A percentile compares a stretch with the other conserved stretches of the same genome.
These are phyloP conservation scores for Pestalotiopsis sp. DNA, from an alignment of 2,329 filamentous ascomycete species.

Conservation along the genomic window DNA sequence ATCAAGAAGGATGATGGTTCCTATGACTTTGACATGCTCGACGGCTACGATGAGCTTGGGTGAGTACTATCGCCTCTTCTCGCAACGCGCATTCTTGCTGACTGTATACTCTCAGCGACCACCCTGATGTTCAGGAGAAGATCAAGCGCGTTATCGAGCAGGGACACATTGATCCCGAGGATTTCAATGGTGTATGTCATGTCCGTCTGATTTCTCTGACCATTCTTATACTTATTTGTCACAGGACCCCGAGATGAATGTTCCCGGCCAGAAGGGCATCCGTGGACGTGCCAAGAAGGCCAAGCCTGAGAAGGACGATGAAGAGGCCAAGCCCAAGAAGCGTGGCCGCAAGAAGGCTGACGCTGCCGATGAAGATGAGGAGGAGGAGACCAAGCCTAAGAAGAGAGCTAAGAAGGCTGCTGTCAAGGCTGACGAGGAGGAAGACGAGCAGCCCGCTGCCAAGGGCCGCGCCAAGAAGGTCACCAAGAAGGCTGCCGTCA, in stretches of 20 bases:
- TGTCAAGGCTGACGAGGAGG: slow-evolving; percentile 27
- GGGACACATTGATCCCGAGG: slow-evolving; percentile 81
- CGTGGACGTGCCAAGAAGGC: slow-evolving; percentile 44
- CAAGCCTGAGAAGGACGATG: slow-evolving; percentile 36
- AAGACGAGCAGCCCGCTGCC: slow-evolving; percentile 21
- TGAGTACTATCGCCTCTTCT: slow-evolving; percentile 32
- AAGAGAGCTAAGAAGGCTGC: slow-evolving; percentile 39
- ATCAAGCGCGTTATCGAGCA: slow-evolving; percentile 71
- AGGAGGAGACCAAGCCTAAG: slow-evolving; percentile 33
- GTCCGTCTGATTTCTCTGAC: slow-evolving; percentile 7
- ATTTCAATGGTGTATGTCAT: slow-evolving; percentile 81
- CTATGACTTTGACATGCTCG: slow-evolving; percentile 68
- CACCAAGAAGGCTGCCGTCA: slow-evolving; percentile 23
- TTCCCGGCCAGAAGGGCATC: slow-evolving; percentile 67
- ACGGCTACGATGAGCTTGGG: slow-evolving; percentile 78
- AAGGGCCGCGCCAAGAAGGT: slow-evolving; percentile 30
- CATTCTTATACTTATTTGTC: slow-evolving; percentile 15
- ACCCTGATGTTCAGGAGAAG: slow-evolving; percentile 71
- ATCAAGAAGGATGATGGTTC: slow-evolving; percentile 46
- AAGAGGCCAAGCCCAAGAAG: slow-evolving; percentile 34
- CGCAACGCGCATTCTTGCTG: slow-evolving; percentile 4
- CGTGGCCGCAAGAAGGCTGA: slow-evolving; percentile 38
- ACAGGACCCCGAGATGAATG: slow-evolving; percentile 76
- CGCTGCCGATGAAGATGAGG: slow-evolving; percentile 26
- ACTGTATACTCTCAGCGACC: slow-evolving; percentile 34